Conservation (phyloP, 2,329 filamentous ascomycete species). For the Penicillium sp. region DNA sequence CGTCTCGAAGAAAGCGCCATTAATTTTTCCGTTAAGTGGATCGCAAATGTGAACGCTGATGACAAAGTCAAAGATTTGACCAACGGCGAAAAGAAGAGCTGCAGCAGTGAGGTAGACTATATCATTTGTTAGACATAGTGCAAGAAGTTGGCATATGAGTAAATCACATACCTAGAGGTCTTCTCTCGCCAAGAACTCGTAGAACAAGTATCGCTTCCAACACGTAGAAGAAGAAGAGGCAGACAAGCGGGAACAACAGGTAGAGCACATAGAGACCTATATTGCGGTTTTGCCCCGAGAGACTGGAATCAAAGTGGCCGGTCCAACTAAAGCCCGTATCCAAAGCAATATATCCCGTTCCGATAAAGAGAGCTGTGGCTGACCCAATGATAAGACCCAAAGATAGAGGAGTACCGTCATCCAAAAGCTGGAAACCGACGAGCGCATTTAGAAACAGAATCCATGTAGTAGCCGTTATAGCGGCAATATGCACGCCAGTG, state of each 20-base stretch:
- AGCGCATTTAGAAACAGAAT: conserved; percentile 86
- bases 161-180: conserved; percentile 71
- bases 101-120: conserved; percentile 70
- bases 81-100: conserved; percentile 78
- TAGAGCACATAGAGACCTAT: conserved; percentile 93
- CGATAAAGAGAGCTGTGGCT: conserved; percentile 69
- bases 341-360: conserved; percentile 91
- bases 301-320: conserved; percentile 64
- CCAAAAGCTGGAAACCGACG: conserved; percentile 88
- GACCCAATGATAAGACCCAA: conserved; percentile 71
- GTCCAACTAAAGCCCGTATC: conserved; percentile 90
- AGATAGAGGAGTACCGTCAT: conserved; percentile 86
- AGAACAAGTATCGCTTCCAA: conserved; percentile 82
- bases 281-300: conserved; percentile 58
- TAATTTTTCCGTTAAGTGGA: conserved; percentile 78
- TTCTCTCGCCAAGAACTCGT: conserved; percentile 76
- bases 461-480: conserved; percentile 85
- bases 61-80: conserved; percentile 94
- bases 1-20: conserved; percentile 88
- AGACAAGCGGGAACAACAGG: conserved; percentile 81
- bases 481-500: conserved; percentile 81
- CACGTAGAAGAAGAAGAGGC: conserved; percentile 81
- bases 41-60: conserved; percentile 87
- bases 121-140: conserved; percentile 5
- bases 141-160: neutral